These are phyloP conservation scores for Zygoascus hellenicus DNA, from an alignment of 1,139 yeast genomes.

Conservation along the genomic window DNA sequence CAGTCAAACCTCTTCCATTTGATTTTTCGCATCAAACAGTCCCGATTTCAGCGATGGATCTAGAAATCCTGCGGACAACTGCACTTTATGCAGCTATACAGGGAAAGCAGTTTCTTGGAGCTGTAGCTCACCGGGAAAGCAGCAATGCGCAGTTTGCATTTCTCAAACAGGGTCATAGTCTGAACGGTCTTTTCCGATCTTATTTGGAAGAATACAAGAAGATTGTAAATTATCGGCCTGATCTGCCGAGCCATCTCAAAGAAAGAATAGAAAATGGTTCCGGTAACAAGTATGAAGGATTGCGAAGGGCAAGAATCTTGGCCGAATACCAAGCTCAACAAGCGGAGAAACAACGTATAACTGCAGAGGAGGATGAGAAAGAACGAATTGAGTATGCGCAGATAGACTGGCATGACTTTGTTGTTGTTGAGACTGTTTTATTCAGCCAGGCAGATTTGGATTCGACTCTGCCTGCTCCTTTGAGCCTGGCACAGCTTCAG, in stretches of 20 bases:
- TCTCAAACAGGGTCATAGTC: constrained; percentile 53
- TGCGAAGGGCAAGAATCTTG: constrained; percentile 48
- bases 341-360: constrained; percentile 32
- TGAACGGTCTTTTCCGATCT: constrained; percentile 47
- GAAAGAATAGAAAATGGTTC: constrained; percentile 24
- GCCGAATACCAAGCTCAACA: constrained; percentile 51
- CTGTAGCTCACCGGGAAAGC: constrained; percentile 38
- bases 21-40: constrained; percentile 48
- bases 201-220: constrained; percentile 54
- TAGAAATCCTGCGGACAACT: constrained; percentile 62
- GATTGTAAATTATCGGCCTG: constrained; percentile 29
- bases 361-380: constrained; percentile 34
- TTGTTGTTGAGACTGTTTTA: constrained; percentile 60
- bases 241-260: constrained; percentile 16
- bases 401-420: constrained; percentile 85
- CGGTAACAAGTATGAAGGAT: constrained; percentile 34
- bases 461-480: constrained; percentile 56
- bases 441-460: constrained; percentile 63
- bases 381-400: constrained; percentile 58
- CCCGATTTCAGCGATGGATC: constrained; percentile 56
- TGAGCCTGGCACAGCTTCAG: constrained; percentile 54
- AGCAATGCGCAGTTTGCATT: constrained; percentile 64
- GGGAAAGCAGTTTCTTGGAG: constrained; percentile 43
- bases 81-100: constrained; percentile 62
- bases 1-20: constrained; percentile 38